A percentile compares a stretch with the other conserved stretches of the same genome.
These are phyloP conservation scores for Penicillium cataractarum DNA, from an alignment of 495 filamentous ascomycete species.

Conservation along the genomic window DNA sequence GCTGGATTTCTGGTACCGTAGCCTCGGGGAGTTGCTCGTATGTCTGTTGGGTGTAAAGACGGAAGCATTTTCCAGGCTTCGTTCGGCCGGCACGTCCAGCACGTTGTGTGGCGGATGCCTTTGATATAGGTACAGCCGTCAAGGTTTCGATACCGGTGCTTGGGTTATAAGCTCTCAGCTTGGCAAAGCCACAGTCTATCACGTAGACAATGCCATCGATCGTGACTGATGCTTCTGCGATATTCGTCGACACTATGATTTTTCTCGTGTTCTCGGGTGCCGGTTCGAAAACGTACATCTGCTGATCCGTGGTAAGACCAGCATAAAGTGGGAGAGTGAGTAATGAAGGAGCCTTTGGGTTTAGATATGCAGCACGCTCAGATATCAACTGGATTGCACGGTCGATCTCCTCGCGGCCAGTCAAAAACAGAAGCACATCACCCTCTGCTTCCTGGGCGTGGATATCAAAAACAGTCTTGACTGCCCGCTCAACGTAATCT, in stretches of 20 bases:
- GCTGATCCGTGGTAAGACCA: constrained; percentile 84
- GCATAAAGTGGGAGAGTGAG: constrained; percentile 86
- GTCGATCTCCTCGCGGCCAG: constrained; percentile 93
- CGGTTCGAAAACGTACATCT: constrained; percentile 90
- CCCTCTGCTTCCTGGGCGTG: constrained; percentile 84
- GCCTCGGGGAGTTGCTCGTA: constrained; percentile 72
- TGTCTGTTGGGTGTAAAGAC: constrained; percentile 82
- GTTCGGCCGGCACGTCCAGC: constrained; percentile 91
- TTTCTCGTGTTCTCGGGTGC: constrained; percentile 85
- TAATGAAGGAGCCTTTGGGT: constrained; percentile 68
- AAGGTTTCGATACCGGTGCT: constrained; percentile 87
- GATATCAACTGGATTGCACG: constrained; percentile 74
- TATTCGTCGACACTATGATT: constrained; percentile 93
- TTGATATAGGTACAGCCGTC: constrained; percentile 85
- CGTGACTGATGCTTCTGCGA: constrained; percentile 93
- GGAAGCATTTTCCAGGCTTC: constrained; percentile 91
- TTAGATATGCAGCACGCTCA: constrained; percentile 76
- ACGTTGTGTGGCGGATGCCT: constrained; percentile 90
- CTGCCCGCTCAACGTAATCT: constrained; percentile 84
- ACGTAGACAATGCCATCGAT: constrained; percentile 94
- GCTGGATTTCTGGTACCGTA: constrained; percentile 88
- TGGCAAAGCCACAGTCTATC: constrained; percentile 90
- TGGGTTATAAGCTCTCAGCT: constrained; percentile 87
- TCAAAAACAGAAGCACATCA: constrained; percentile 90
- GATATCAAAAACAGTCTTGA: constrained; percentile 91